Percentiles rank a stretch among this genome's conserved stretches.
phyloP scores from a whole-genome alignment of 345 rosid species.

The Rhizophora mangle region DNA sequence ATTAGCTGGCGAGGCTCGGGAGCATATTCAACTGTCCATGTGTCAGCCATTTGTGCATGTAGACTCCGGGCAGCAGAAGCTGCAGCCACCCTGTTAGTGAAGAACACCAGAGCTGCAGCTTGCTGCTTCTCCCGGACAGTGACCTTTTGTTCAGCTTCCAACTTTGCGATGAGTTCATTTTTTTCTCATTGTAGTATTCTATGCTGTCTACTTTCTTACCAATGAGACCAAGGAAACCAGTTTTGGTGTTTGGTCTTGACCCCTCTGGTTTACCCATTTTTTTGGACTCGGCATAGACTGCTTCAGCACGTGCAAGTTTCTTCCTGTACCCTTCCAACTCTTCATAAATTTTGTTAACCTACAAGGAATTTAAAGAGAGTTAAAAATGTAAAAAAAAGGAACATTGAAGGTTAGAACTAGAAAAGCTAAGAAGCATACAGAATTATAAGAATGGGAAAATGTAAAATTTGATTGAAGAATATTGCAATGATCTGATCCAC shows the following conservation, averaged over 20 bases:
- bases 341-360: slow-evolving; percentile 75
- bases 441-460: neutral
- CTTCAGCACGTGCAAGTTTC: slow-evolving; percentile 79
- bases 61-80: slow-evolving; percentile 75
- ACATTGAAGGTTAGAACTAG: neutral
- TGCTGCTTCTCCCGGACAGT: slow-evolving; percentile 78
- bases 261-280: slow-evolving; percentile 39
- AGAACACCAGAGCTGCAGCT: slow-evolving; percentile 68
- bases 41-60: slow-evolving; percentile 64
- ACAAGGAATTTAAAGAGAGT: slow-evolving; percentile 13
- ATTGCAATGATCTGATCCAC: neutral
- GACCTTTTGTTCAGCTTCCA: slow-evolving; percentile 69
- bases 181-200: slow-evolving; percentile 58
- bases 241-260: slow-evolving; percentile 56
- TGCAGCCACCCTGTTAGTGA: slow-evolving; percentile 58
- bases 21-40: slow-evolving; percentile 68
- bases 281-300: slow-evolving; percentile 41
- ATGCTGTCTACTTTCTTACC: slow-evolving; percentile 75
- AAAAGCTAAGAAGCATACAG: neutral
- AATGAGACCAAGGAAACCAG: slow-evolving; percentile 61
- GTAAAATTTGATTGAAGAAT: neutral
- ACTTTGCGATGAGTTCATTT: slow-evolving; percentile 43
- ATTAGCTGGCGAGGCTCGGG: slow-evolving; percentile 65
- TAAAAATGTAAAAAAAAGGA: slow-evolving; percentile 3
- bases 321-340: slow-evolving; percentile 72